Base-by-base conservation (phyloP, 2,329 filamentous ascomycete genomes). In the Xylaria arbuscula region DNA sequence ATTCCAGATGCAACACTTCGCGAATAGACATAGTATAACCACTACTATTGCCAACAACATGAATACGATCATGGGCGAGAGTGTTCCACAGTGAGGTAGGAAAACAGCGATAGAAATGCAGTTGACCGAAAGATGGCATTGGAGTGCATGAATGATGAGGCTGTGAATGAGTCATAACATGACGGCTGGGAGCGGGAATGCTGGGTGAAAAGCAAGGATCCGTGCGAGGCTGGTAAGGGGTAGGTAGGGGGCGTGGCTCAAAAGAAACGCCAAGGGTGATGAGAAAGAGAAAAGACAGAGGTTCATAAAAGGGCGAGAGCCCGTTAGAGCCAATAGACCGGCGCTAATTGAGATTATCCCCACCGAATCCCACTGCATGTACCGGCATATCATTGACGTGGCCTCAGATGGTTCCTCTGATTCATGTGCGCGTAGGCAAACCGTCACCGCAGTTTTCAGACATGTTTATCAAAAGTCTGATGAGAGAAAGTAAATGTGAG, bases 111-210 rank as follows among this genome's bases (percentile, higher is more conserved):
- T 42, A 55, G 32, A 62, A 47, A 61, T 40, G 64, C 45, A 60
- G 22, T 63, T 64, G 64, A 51, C 62, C 62, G 58, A 48, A 57
- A 48, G 28, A 62, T 40, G 61, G 64, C 47, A 64, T 59, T 34
- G 60, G 40, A 64, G 45, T 67, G 69, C 69, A 71, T 67, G 47
- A 71, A 68, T 60, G 50, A 69, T 72, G 67, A 71, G 70, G 70
- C 68, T 70, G 60, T 68, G 63, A 72, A 65, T 76, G 75, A 77
- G 74, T 77, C 75, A 77, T 75, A 74, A 45, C 55, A 57, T 22
- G 45, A 57, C 72, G 72, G 69, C 69, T 70, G 66, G 67, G 62
- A 51, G 56, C 58, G 70, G 72, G 70, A 76, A 76, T 71, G 72
- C 57, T 60, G 60, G 69, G 55, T 70, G 70, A 71, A 72, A 69